These are phyloP conservation scores for Blastocrithidia nonstop DNA, from an alignment of 208 protist species.

Conservation along the genomic window DNA sequence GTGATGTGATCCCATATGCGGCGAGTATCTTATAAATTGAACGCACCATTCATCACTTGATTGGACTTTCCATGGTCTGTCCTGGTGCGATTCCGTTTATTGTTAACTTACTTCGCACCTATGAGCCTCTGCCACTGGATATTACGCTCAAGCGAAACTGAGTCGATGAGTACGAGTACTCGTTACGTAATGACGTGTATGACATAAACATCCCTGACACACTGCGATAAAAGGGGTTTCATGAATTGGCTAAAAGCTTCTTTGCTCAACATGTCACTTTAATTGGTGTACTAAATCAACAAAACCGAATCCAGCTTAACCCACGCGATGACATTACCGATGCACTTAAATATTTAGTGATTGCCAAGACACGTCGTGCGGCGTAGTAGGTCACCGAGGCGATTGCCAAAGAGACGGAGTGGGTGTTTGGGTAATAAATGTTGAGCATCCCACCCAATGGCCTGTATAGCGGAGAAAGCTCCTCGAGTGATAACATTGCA, in stretches of 20 bases:
- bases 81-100: constrained; percentile 65
- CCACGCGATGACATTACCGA: constrained; percentile 27
- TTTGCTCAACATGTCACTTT: constrained; percentile 45
- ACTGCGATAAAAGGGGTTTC: constrained; percentile 39
- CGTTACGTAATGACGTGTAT: constrained; percentile 61
- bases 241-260: constrained; percentile 29
- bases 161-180: constrained; percentile 75
- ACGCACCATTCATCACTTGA: constrained; percentile 43
- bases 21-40: constrained; percentile 59
- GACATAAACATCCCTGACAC: constrained; percentile 33
- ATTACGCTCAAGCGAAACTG: constrained; percentile 26
- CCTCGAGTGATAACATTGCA: constrained; percentile 14
- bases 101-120: constrained; percentile 67
- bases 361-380: constrained; percentile 33
- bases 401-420: constrained; percentile 23
- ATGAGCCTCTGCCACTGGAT: constrained; percentile 46
- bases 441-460: constrained; percentile 19
- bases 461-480: constrained; percentile 2
- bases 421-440: constrained; percentile 38
- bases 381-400: constrained; percentile 21
- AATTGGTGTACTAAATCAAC: constrained; percentile 41
- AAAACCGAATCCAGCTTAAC: constrained; percentile 50
- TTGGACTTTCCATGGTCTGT: constrained; percentile 49
- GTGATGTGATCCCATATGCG: constrained; percentile 41
- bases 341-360: constrained; percentile 44